phyloP scores from a whole-genome alignment of 2,329 filamentous ascomycete species.

The Xylariaceae sp. region DNA sequence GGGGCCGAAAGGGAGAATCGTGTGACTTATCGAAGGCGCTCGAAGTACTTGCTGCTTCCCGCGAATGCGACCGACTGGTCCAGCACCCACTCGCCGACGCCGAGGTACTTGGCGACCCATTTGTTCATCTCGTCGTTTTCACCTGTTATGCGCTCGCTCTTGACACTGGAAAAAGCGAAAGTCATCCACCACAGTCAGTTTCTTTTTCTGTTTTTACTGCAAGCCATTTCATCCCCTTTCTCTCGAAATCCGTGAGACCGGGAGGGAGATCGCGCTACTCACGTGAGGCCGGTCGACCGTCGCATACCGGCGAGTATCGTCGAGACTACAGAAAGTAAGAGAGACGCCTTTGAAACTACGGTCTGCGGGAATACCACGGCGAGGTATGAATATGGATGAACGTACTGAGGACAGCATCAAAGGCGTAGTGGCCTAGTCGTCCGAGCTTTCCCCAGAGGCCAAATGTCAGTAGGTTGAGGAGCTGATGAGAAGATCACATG shows the following conservation, averaged over 20 bases:
- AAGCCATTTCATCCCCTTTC: background rate
- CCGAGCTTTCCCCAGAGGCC: constrained; percentile 75
- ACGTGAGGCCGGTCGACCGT: constrained; percentile 96
- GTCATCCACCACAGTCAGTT: constrained; percentile 5
- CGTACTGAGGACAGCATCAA: constrained; percentile 89
- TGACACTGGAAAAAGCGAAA: constrained; percentile 64
- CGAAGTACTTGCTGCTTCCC: constrained; percentile 83
- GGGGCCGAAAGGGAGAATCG: background rate
- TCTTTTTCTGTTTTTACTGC: background rate
- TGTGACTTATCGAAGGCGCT: constrained; percentile 66
- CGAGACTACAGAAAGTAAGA: constrained; percentile 59
- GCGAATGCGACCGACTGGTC: constrained; percentile 93
- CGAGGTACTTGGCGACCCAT: constrained; percentile 91
- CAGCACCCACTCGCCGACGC: constrained; percentile 96
- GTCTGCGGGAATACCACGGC: background rate
- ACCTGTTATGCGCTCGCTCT: constrained; percentile 76
- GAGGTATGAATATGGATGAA: constrained; percentile 20
- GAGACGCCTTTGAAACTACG: constrained; percentile 14
- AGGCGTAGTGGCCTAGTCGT: constrained; percentile 87
- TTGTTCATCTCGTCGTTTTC: constrained; percentile 76
- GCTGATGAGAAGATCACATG: constrained; percentile 39
- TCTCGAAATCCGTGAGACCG: constrained; percentile 4
- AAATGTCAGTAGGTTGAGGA: constrained; percentile 64
- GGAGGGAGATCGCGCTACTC: constrained; percentile 44
- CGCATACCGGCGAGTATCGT: constrained; percentile 96